Conservation (phyloP, 331 rosid genomes). For the Dryas integrifolia region DNA sequence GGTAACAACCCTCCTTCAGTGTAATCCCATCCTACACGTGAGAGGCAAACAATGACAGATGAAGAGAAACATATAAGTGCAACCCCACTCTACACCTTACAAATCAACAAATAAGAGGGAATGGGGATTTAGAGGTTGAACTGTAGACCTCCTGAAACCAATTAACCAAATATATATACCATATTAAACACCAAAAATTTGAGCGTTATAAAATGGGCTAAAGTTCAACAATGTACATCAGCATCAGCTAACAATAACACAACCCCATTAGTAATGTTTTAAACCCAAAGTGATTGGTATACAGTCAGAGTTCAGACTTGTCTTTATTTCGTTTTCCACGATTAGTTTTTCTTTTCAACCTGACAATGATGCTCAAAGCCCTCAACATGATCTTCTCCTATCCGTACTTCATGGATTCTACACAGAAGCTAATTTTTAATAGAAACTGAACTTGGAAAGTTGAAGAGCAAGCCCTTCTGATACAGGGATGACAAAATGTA, state of each 20-base stretch:
- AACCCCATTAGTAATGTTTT: neutral
- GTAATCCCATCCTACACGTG: too few relatives aligned
- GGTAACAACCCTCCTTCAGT: too few relatives aligned
- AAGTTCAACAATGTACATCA: neutral
- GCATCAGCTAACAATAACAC: neutral
- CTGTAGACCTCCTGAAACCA: too few relatives aligned
- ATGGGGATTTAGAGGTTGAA: too few relatives aligned
- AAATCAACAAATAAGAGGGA: too few relatives aligned
- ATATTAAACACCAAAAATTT: too few relatives aligned
- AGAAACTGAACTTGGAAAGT: neutral
- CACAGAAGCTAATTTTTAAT: neutral
- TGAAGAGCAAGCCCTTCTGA: neutral
- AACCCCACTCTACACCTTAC: too few relatives aligned
- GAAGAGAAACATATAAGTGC: too few relatives aligned
- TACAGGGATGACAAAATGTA: neutral
- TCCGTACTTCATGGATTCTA: neutral
- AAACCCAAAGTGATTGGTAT: neutral
- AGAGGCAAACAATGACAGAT: too few relatives aligned
- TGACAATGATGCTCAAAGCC: neutral
- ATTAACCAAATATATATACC: too few relatives aligned
- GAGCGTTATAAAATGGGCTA: neutral
- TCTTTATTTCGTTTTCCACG: neutral
- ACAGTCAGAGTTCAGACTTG: neutral
- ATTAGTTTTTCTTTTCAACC: neutral
- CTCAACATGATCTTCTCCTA: neutral